Conservation (phyloP, 768 basidiomycete species). For the Termitomyces heimii region DNA sequence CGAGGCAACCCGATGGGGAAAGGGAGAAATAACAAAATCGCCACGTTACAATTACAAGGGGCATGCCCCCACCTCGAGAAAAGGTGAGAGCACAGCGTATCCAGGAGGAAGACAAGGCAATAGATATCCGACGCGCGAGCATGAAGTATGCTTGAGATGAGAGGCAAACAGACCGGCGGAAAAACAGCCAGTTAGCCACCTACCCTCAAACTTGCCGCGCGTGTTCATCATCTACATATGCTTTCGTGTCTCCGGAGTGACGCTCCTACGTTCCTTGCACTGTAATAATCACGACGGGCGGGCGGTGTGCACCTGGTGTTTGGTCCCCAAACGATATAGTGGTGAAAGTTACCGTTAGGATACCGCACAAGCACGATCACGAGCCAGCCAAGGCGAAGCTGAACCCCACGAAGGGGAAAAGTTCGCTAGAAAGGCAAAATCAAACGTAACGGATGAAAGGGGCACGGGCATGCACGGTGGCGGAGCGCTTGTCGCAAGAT, state of each 20-base stretch:
- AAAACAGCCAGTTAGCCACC: slow-evolving; percentile 12
- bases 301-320: slow-evolving; percentile 9
- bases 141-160: slow-evolving; percentile 22
- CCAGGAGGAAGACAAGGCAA: slow-evolving; percentile 39
- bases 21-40: slow-evolving; percentile 14
- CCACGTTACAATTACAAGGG: slow-evolving; percentile 29
- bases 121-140: slow-evolving; percentile 39
- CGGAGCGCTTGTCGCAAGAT: slow-evolving; percentile 44
- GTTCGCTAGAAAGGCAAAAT: slow-evolving; percentile 12
- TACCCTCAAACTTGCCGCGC: slow-evolving; percentile 30
- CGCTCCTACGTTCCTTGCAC: slow-evolving; percentile 17
- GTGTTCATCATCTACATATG: slow-evolving; percentile 26
- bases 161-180: slow-evolving; percentile 20
- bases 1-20: slow-evolving; percentile 23
- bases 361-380: slow-evolving; percentile 16
- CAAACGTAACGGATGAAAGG: slow-evolving; percentile 12
- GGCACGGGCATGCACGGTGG: slow-evolving; percentile 20
- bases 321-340: slow-evolving; percentile 16
- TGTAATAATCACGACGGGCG: slow-evolving; percentile 7
- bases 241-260: slow-evolving; percentile 33
- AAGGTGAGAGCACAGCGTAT: slow-evolving; percentile 35
- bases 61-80: slow-evolving; percentile 25
- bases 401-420: slow-evolving; percentile 11
- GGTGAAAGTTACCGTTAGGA: slow-evolving; percentile 16
- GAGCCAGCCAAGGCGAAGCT: slow-evolving; percentile 14